Evolutionary conservation across 1,139 yeast species (phyloP), one percentile per base, ranked within the genome.

Genomic region (Yamadazyma pseudoaaseri): DNA sequence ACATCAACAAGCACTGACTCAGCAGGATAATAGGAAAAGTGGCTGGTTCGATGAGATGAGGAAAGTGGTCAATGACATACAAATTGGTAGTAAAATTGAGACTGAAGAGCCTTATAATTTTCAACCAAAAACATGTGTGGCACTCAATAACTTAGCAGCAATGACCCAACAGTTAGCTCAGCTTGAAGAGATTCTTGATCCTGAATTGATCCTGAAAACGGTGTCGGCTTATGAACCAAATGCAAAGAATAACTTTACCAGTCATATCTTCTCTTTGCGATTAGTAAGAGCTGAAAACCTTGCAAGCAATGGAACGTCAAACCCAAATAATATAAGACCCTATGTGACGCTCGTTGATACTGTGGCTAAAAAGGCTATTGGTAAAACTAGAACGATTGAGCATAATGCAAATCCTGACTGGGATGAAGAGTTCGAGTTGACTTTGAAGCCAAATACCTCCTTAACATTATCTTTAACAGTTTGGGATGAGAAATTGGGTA

Each of bases 371-470:
- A 68, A 67, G 34, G 76, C 81, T 14, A 68, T 86, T 31, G 95
- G 86, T 4, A 78, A 77, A 44, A 89, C 97, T 0, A 70, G 87
- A 48, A 72, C 81, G 0, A 65, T 85, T 6, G 66, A 70, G 28
- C 76, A 76, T 36, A 76, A 81, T 5, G 60, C 75, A 22, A 80
- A 80, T 47, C 97, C 97, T 0, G 78, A 74, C 16, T 92, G 96
- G 95, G 86, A 86, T 49, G 97, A 92, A 62, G 86, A 82, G 37
- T 84, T 86, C 52, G 96, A 89, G 51, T 58, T 85, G 24, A 65
- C 67, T 3, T 45, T 65, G 10, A 55, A 62, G 3, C 71, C 75
- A 3, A 58, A 67, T 29, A 62, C 75, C 1, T 39, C 56, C 3
- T 49, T 66, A 12, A 65, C 74, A 1, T 49, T 86, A 2, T 71